These are phyloP conservation scores for Apiotrichum gracile DNA, from an alignment of 1,284 basidiomycete species.

Conservation along the genomic window DNA sequence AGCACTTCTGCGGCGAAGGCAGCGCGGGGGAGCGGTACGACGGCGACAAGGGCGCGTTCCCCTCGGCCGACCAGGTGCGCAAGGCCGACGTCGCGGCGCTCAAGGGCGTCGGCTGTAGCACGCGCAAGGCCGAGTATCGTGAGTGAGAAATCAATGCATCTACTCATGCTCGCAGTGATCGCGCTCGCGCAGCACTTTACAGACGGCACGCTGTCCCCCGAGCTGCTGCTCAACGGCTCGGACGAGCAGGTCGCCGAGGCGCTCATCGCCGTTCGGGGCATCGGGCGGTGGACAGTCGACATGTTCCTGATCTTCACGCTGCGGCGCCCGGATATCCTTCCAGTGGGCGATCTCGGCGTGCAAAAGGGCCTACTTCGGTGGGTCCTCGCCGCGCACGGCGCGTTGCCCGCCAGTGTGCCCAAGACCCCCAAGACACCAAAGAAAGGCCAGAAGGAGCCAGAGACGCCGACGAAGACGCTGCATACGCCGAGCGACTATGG, in stretches of 20 bases:
- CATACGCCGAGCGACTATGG: slow-evolving; percentile 2
- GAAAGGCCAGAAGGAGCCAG: not conserved
- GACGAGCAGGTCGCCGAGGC: slow-evolving; percentile 70
- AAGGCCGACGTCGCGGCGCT: slow-evolving; percentile 56
- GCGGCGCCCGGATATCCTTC: slow-evolving; percentile 72
- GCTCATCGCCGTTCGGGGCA: slow-evolving; percentile 71
- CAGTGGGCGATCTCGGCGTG: slow-evolving; percentile 74
- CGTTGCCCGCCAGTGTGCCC: slow-evolving; percentile 11
- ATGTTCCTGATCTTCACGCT: slow-evolving; percentile 88
- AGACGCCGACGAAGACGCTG: not conserved
- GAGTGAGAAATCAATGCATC: slow-evolving; percentile 21
- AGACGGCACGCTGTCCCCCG: slow-evolving; percentile 66
- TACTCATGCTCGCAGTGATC: slow-evolving; percentile 52
- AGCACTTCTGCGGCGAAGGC: slow-evolving; percentile 61
- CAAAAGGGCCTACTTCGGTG: slow-evolving; percentile 71
- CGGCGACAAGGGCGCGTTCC: slow-evolving; percentile 52
- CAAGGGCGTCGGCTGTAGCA: slow-evolving; percentile 66
- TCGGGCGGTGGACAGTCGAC: slow-evolving; percentile 65
- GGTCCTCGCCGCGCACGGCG: slow-evolving; percentile 61
- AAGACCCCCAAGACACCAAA: slow-evolving; percentile 39
- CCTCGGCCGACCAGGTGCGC: slow-evolving; percentile 63
- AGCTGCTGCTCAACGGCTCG: slow-evolving; percentile 61
- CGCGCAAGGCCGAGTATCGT: slow-evolving; percentile 80
- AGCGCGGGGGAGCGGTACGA: slow-evolving; percentile 6
- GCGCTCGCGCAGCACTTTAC: slow-evolving; percentile 71